Evolutionary conservation across 108 stramenopile genomes (phyloP).

Genomic region (Poteriospumella lacustris): DNA sequence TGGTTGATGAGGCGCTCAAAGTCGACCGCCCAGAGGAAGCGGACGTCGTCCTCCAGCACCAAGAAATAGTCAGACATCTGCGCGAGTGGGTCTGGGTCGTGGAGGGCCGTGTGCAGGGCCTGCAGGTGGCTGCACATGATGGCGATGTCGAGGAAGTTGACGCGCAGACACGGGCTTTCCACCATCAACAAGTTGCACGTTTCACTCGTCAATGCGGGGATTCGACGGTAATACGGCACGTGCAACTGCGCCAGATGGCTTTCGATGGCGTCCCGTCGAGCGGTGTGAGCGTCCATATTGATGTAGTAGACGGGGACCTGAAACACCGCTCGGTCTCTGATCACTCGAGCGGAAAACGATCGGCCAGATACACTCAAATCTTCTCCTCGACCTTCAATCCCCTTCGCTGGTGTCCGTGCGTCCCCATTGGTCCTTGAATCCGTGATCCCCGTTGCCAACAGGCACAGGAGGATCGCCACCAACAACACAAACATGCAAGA

Average conservation of each 20-base stretch:
- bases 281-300: not conserved
- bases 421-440: too few relatives aligned
- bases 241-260: not conserved
- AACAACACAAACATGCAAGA: too few relatives aligned
- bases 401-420: too few relatives aligned
- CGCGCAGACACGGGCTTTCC: not conserved
- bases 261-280: not conserved
- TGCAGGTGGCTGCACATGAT: not conserved
- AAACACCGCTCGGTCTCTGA: too few relatives aligned
- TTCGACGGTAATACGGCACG: not conserved
- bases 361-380: too few relatives aligned
- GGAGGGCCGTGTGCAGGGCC: not conserved
- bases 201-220: not conserved
- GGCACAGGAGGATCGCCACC: too few relatives aligned
- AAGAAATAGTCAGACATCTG: not conserved
- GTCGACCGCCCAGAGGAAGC: not conserved
- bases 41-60: not conserved
- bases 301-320: not conserved
- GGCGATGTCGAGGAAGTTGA: not conserved
- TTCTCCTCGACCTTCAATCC: too few relatives aligned
- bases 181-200: not conserved
- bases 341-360: too few relatives aligned
- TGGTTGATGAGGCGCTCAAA: not conserved
- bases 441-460: too few relatives aligned
- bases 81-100: not conserved